Conservation (phyloP, 768 basidiomycete species). For the Xerocomellus intermedius region DNA sequence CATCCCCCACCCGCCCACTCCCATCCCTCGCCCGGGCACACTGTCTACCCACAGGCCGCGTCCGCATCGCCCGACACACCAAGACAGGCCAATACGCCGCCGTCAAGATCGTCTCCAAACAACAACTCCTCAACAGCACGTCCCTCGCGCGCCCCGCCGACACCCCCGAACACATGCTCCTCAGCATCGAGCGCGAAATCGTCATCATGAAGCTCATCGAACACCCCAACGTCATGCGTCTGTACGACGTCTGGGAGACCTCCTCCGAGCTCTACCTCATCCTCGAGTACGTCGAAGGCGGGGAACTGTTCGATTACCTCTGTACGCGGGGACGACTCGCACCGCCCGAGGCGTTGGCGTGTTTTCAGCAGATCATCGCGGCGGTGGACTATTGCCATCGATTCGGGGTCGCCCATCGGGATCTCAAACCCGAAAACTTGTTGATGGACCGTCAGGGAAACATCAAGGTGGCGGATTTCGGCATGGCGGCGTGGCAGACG, state of each 20-base stretch:
- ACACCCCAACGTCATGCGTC: constrained; percentile 90
- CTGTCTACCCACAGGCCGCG: constrained; percentile 59
- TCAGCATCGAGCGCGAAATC: constrained; percentile 89
- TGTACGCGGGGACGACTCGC: constrained; percentile 74
- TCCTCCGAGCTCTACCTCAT: constrained; percentile 85
- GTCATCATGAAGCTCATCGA: constrained; percentile 97
- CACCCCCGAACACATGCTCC: constrained; percentile 71
- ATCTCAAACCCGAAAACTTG: constrained; percentile 93
- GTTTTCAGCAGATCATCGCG: constrained; percentile 92
- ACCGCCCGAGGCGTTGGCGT: constrained; percentile 69
- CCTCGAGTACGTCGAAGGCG: constrained; percentile 92
- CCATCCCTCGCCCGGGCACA: neutral
- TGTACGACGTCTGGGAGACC: constrained; percentile 98
- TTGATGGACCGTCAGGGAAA: constrained; percentile 79
- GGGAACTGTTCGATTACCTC: constrained; percentile 92
- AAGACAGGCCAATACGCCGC: constrained; percentile 88
- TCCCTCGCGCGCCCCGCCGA: constrained; percentile 55
- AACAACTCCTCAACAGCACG: constrained; percentile 59
- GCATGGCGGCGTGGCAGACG: constrained; percentile 93
- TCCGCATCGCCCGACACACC: constrained; percentile 85
- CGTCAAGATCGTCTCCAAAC: constrained; percentile 91
- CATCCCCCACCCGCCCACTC: neutral
- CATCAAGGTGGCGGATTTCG: constrained; percentile 95
- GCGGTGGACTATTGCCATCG: constrained; percentile 91
- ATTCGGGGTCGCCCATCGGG: constrained; percentile 93